phyloP scores from a whole-genome alignment of 371 early-diverging fungal genomes.

The Mortierella sp. region DNA sequence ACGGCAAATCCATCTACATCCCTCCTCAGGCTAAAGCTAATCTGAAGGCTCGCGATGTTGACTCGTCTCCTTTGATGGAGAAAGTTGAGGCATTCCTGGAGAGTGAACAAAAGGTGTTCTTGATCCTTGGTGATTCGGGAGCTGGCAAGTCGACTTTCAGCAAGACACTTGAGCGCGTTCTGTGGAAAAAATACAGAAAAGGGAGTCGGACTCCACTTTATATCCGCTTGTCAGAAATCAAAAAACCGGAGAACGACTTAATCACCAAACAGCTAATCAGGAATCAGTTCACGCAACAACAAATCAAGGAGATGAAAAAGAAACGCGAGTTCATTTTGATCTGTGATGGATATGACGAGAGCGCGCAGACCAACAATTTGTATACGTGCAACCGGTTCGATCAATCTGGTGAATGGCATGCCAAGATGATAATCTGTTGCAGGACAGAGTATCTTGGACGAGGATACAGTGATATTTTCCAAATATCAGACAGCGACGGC shows the following conservation, averaged over 20 bases:
- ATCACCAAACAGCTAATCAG: not conserved
- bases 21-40: slow-evolving; percentile 1
- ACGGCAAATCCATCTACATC: not conserved
- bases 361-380: not conserved
- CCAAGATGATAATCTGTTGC: slow-evolving; percentile 10
- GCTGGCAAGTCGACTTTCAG: slow-evolving; percentile 20
- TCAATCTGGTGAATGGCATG: not conserved
- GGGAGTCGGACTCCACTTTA: not conserved
- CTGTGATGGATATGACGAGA: slow-evolving; percentile 18
- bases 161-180: not conserved
- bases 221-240: not conserved
- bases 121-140: slow-evolving; percentile 15
- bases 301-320: not conserved
- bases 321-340: slow-evolving; percentile 2
- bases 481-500: not conserved
- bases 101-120: slow-evolving; percentile 6
- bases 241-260: not conserved
- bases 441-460: not conserved
- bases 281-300: not conserved
- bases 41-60: not conserved
- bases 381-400: slow-evolving; percentile 5
- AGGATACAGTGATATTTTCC: not conserved
- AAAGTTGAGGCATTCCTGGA: not conserved
- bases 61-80: not conserved
- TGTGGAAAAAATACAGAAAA: slow-evolving; percentile 2